These are phyloP conservation scores for Panicum virgatum DNA, from an alignment of 202 grass and related monocot genomes.

Conservation along the genomic window DNA sequence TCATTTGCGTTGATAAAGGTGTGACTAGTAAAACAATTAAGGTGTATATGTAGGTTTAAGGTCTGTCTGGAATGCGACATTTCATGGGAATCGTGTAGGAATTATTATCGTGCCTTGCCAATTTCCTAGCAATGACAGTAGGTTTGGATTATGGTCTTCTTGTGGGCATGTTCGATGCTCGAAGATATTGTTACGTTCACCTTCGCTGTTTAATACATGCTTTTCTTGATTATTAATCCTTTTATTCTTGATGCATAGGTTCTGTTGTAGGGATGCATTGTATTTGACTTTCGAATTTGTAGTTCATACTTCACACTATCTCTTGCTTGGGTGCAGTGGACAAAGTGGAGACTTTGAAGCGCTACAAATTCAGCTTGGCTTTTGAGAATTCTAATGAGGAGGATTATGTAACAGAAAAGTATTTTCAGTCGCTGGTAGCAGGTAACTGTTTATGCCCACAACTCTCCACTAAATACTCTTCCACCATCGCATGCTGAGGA, in stretches of 20 bases:
- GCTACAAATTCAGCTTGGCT: constrained; percentile 97
- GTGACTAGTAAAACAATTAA: background rate
- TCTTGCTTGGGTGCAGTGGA: constrained; percentile 69
- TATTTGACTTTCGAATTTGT: background rate
- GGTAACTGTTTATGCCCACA: constrained; percentile 46
- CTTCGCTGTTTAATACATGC: background rate
- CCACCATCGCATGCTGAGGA: constrained; percentile 2
- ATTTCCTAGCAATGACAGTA: background rate
- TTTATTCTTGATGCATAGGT: background rate
- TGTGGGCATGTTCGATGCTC: background rate
- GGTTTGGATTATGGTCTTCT: background rate
- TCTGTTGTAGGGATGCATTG: constrained; percentile 9
- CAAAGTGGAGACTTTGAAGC: constrained; percentile 87
- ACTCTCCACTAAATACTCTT: constrained; percentile 29
- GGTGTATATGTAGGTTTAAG: background rate
- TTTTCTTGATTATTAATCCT: background rate
- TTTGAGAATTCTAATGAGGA: constrained; percentile 99
- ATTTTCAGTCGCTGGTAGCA: constrained; percentile 94
- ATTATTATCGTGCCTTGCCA: background rate
- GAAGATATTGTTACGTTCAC: background rate
- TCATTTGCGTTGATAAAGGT: constrained; percentile 1
- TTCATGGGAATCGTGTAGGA: background rate
- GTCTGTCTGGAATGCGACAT: background rate
- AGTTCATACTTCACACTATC: constrained; percentile 2
- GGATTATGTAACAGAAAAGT: constrained; percentile 97